phyloP scores from a whole-genome alignment of 345 rosid species.

The Nasturtium officinale region DNA sequence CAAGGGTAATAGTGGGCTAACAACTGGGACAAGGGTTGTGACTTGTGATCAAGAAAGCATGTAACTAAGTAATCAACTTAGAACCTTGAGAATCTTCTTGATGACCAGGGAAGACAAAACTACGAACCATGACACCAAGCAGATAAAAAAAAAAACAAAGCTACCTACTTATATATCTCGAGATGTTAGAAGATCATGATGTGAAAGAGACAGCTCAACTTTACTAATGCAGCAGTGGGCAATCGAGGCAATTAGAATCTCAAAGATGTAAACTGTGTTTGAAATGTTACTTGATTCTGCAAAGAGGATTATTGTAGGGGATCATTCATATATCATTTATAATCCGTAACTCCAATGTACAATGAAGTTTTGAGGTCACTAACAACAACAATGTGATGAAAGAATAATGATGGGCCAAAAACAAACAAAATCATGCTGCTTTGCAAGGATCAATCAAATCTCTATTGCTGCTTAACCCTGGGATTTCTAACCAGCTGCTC shows the following conservation, averaged over 20 bases:
- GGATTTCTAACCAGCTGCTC: constrained; percentile 7
- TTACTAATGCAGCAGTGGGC: neutral
- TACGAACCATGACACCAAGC: neutral
- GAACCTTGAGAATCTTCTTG: neutral
- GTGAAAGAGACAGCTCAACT: neutral
- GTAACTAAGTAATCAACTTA: neutral
- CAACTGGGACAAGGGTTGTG: neutral
- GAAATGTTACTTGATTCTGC: neutral
- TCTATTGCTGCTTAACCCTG: constrained; percentile 9
- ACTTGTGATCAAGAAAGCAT: neutral
- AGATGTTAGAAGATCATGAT: neutral
- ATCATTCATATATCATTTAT: constrained; percentile 6
- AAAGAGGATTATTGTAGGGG: neutral
- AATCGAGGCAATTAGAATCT: no score
- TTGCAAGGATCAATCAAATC: constrained; percentile 10
- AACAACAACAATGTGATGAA: constrained; percentile 28
- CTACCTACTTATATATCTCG: neutral
- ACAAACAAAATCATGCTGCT: neutral
- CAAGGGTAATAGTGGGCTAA: neutral
- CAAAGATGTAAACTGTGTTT: neutral
- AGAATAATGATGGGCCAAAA: neutral
- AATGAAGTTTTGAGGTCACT: constrained; percentile 7
- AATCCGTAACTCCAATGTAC: constrained; percentile 2
- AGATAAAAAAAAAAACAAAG: no score
- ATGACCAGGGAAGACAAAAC: neutral